These are phyloP conservation scores for Trametes punicea DNA, from an alignment of 768 basidiomycete genomes.

Conservation along the genomic window DNA sequence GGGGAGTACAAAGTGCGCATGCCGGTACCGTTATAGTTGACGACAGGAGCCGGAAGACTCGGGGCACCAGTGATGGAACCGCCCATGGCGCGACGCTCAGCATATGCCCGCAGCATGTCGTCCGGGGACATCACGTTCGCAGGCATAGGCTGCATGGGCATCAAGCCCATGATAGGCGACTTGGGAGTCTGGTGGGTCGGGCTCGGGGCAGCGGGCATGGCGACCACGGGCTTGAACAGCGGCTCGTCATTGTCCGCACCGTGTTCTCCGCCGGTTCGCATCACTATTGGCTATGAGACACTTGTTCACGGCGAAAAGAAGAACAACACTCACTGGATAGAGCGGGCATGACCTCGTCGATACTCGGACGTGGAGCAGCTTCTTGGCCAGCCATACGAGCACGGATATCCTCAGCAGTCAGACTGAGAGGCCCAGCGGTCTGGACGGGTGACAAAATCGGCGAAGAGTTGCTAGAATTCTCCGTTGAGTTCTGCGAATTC, in stretches of 20 bases:
- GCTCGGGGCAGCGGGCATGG: constrained; percentile 27
- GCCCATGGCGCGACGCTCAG: constrained; percentile 42
- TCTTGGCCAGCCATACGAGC: constrained; percentile 44
- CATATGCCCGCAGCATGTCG: constrained; percentile 75
- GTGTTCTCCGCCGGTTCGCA: constrained; percentile 54
- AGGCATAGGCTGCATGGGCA: constrained; percentile 43
- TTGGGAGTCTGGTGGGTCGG: constrained; percentile 27
- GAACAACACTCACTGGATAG: constrained; percentile 50
- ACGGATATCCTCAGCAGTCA: constrained; percentile 61
- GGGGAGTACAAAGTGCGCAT: constrained; percentile 36
- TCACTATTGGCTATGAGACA: constrained; percentile 45
- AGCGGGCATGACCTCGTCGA: constrained; percentile 67
- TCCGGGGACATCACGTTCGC: constrained; percentile 57
- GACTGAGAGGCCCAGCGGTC: constrained; percentile 37
- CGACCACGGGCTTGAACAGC: constrained; percentile 32
- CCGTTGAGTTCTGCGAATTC: constrained; percentile 24
- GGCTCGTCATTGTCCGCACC: constrained; percentile 39
- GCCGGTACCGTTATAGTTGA: constrained; percentile 28
- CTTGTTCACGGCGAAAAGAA: not conserved
- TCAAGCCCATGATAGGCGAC: constrained; percentile 35
- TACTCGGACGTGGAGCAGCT: constrained; percentile 34
- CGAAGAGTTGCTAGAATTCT: constrained; percentile 13
- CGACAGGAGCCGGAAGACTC: constrained; percentile 26
- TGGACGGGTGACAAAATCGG: constrained; percentile 44
- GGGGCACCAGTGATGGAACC: constrained; percentile 22